A percentile compares a stretch with the other conserved stretches of the same genome.
Evolutionary conservation across 1,284 basidiomycete genomes (phyloP).

Genomic region (Ustilago sp.): DNA sequence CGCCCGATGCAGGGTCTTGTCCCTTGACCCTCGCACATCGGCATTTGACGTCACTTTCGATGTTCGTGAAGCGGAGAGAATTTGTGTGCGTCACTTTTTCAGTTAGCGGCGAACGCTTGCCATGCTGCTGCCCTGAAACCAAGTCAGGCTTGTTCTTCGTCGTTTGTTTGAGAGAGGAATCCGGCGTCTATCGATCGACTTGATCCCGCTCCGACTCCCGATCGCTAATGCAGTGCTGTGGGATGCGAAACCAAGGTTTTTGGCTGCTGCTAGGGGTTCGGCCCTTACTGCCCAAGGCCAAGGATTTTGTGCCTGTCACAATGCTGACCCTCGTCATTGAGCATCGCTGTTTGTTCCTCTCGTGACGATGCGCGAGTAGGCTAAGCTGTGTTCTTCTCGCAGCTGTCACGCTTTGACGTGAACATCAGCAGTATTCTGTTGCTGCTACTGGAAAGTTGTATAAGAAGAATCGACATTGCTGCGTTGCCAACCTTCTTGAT

Average conservation of each 20-base stretch:
- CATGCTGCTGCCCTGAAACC: background rate
- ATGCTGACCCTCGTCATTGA: slow-evolving; percentile 7
- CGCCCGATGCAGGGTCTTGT: background rate
- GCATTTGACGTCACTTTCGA: slow-evolving; percentile 9
- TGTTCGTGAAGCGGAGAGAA: background rate
- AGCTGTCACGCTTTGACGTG: background rate
- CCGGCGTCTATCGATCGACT: background rate
- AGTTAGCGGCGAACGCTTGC: background rate
- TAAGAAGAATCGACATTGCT: slow-evolving; percentile 5
- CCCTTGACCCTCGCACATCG: background rate
- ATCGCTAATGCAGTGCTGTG: background rate
- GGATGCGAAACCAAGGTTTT: too few relatives aligned
- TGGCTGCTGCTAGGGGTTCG: too few relatives aligned
- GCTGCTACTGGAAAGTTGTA: background rate
- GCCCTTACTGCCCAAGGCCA: background rate
- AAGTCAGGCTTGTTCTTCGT: background rate
- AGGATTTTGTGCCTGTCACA: slow-evolving; percentile 1
- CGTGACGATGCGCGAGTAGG: background rate
- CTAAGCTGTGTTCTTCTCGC: background rate
- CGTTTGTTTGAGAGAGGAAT: background rate
- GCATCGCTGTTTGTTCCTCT: background rate
- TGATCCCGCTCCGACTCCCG: slow-evolving; percentile 5
- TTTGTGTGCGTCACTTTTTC: background rate
- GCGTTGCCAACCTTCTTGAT: background rate
- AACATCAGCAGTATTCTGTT: background rate